Base-by-base conservation (phyloP, 2,329 filamentous ascomycete genomes). In the Colletotrichum eremochloae region DNA sequence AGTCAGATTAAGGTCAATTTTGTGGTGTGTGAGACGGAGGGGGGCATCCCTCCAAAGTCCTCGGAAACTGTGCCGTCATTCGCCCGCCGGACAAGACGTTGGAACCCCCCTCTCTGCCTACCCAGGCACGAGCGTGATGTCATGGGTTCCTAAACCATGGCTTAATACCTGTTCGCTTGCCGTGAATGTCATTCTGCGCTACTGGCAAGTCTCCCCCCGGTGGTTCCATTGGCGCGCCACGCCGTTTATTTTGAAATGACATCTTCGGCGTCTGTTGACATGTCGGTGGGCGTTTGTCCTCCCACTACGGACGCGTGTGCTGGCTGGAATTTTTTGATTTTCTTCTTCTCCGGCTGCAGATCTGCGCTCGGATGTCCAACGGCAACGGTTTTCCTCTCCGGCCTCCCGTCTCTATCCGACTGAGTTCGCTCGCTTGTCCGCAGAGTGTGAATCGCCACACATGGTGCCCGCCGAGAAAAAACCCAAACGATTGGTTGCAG, bases 1-100 rank as follows among this genome's bases (percentile, higher is more conserved):
- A 38, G 70, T 70, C 61, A 36, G 61, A 64, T 61, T 70, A 64
- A 65, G 53, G 70, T 58, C 46, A 36, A 33, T 42, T n/a, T 40
- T 40, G 53, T 24, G 53, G 29, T 46, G 38, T 40, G 60, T 52
- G 20, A 56, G 40, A 60, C 55, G 24, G 38, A 40, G 18, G 6
- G 50, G 38, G 12, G 31, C 24, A 24, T 24, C 20, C 29, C 29
- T 42, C 15, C 31, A 46, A 33, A 12, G 8, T 29, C 57, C 15
- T 3, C 29, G 29, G 33, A 11, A 61, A 61, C 31, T 29, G 42
- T 31, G 62, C 60, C 56, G 50, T 67, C 55, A 62, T 48, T 29
- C n/a, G 31, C 55, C 56, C 56, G n/a, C 18, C 38, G 12, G 60
- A 33, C 44, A 53, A 65, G 60, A 20, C 33, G 40, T 40, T 20